These are phyloP conservation scores for Thelonectria olida DNA, from an alignment of 2,329 filamentous ascomycete species.

Conservation along the genomic window DNA sequence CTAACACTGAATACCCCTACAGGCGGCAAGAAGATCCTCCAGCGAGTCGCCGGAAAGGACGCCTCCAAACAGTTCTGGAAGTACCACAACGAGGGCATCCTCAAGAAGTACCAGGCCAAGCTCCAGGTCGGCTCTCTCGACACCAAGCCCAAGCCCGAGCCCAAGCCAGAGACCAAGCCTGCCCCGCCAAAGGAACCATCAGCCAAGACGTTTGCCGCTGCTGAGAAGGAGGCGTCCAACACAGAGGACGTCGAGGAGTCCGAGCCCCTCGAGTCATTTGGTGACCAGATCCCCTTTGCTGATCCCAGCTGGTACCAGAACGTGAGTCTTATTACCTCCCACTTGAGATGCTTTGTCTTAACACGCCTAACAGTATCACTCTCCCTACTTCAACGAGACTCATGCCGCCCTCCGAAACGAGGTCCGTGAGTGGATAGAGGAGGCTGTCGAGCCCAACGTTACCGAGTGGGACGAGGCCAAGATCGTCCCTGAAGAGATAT, in stretches of 20 bases:
- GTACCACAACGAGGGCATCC: constrained; percentile 84
- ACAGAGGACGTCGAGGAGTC: constrained; percentile 54
- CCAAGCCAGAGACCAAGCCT: constrained; percentile 51
- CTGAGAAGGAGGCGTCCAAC: constrained; percentile 55
- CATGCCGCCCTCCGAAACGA: constrained; percentile 92
- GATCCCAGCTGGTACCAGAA: constrained; percentile 96
- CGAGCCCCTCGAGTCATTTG: constrained; percentile 85
- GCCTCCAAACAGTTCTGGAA: constrained; percentile 76
- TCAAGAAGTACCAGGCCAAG: constrained; percentile 85
- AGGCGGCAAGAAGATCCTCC: constrained; percentile 73
- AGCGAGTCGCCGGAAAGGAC: constrained; percentile 71
- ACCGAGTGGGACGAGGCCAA: constrained; percentile 98
- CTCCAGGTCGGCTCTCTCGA: constrained; percentile 89
- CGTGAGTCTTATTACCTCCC: constrained; percentile 60
- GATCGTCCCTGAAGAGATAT: constrained; percentile 86
- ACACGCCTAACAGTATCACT: constrained; percentile 78
- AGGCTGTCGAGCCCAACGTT: constrained; percentile 88
- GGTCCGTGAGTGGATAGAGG: constrained; percentile 90
- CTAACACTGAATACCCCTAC: not conserved
- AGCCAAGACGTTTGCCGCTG: constrained; percentile 46
- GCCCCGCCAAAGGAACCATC: constrained; percentile 47
- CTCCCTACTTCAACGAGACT: constrained; percentile 94
- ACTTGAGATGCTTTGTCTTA: constrained; percentile 1
- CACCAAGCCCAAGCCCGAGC: constrained; percentile 76
- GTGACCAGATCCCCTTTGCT: constrained; percentile 87